phyloP scores from a whole-genome alignment of 1,139 yeast species.

The Candida anutae region DNA sequence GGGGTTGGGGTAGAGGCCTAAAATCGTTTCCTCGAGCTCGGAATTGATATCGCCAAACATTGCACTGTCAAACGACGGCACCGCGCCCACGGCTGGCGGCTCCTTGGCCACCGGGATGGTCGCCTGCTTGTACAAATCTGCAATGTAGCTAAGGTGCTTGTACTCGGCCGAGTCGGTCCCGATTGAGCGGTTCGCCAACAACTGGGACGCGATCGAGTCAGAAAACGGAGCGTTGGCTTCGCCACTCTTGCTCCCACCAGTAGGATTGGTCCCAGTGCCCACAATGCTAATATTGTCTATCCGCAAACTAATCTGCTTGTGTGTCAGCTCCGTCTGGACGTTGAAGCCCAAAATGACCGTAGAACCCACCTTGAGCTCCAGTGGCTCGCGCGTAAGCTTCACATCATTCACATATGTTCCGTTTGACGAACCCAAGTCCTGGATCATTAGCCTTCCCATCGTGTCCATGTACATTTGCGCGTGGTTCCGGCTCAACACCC shows the following conservation, averaged over 20 bases:
- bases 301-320: slow-evolving; percentile 74
- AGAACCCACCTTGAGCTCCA: slow-evolving; percentile 67
- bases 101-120: neutral
- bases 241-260: too few relatives aligned
- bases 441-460: slow-evolving; percentile 62
- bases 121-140: slow-evolving; percentile 20
- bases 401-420: slow-evolving; percentile 86
- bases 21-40: slow-evolving; percentile 50
- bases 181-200: slow-evolving; percentile 3
- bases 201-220: neutral
- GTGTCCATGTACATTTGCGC: slow-evolving; percentile 79
- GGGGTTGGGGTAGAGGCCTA: slow-evolving; percentile 44
- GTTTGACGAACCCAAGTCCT: slow-evolving; percentile 85
- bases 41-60: slow-evolving; percentile 73
- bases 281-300: slow-evolving; percentile 66
- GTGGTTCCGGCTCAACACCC: slow-evolving; percentile 89
- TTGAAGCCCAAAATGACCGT: slow-evolving; percentile 85
- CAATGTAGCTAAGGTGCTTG: slow-evolving; percentile 38
- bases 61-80: slow-evolving; percentile 49
- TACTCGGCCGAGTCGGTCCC: slow-evolving; percentile 21
- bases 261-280: slow-evolving; percentile 10
- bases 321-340: slow-evolving; percentile 74
- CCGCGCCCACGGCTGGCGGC: neutral
- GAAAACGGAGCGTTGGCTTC: neutral
- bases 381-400: slow-evolving; percentile 59